Evolutionary conservation across 768 basidiomycete species (phyloP), one percentile per base, ranked within the genome.

Genomic region (Suillus brevipes): DNA sequence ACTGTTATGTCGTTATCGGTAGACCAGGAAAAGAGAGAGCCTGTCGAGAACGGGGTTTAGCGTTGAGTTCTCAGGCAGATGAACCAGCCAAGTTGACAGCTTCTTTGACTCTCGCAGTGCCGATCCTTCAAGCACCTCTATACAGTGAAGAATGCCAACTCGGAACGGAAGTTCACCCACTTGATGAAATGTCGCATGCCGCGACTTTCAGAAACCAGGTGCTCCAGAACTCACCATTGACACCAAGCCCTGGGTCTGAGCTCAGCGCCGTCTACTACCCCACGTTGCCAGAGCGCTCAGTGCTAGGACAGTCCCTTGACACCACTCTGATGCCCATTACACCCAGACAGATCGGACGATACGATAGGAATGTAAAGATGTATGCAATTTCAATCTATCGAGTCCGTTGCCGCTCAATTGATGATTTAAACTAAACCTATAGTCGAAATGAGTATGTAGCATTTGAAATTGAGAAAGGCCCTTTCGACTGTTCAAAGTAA

Each of bases 401-500:
- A 45, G 45, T n/a, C 20, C 45, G 20, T 45, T 4, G 45, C n/a
- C 43, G 18, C n/a, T 20, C 6, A 34, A 3, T 45, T n/a, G n/a
- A n/a, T n/a, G n/a, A n/a, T n/a, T n/a, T n/a, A 20, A 45, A n/a
- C 9, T 20, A 45, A 9, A 9, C 25, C 12, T 34, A 13, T 20
- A 55, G 34, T 36, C 6, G 18, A 55, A 2, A 34, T 12, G 9
- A 13, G 4, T 9, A 34, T 25, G 6, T 9, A 31, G 12, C 13
- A 0, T 56, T 56, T 13, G 2, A 36, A 0, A 6, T 56, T 9
- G 34, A 56, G 53, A 55, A 36, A 55, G 53, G 53, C 1, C 20
- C 53, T 55, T 55, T 55, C 4, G 34, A 36, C 20, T 55, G 53
- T 55, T 55, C 34, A 36, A 34, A 55, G 53, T 55, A n/a, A 55